Percentiles rank a stretch among this genome's conserved stretches.
Conservation (phyloP, 169 alveolate species). For the Plasmodium adleri region DNA sequence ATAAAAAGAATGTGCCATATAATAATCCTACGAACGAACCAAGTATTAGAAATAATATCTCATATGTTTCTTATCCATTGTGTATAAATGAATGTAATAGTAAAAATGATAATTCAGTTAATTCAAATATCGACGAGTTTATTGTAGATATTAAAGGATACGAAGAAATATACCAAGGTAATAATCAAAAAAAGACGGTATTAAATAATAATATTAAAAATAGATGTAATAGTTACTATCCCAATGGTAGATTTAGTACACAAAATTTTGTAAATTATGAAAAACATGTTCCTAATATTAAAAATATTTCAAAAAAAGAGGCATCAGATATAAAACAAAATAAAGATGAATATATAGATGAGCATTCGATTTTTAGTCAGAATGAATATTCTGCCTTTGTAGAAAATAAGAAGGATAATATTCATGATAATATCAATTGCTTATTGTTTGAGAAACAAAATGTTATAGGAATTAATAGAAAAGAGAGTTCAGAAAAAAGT, state of each 20-base stretch:
- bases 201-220: not conserved
- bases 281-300: not conserved
- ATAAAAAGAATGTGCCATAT: not conserved
- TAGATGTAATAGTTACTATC: not conserved
- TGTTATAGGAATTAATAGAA: conserved; percentile 11
- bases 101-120: not conserved
- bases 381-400: not conserved
- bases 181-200: not conserved
- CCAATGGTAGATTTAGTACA: not conserved
- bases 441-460: conserved; percentile 16
- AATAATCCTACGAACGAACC: conserved; percentile 1
- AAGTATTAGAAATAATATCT: not conserved
- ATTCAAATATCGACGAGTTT: not conserved
- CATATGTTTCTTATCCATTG: not conserved
- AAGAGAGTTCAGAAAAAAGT: conserved; percentile 11
- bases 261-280: not conserved
- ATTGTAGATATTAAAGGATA: conserved; percentile 9
- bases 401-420: not conserved
- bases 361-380: conserved; percentile 16
- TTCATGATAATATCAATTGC: conserved; percentile 6
- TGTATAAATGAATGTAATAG: not conserved
- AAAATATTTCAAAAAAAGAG: too few relatives aligned
- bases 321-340: not conserved
- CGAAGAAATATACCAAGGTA: not conserved
- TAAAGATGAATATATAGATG: not conserved